phyloP scores from a whole-genome alignment of 78 protist genomes.

The slime mould (Dictyostelium discoideum) region dicty_2.7 NC_007088.5:6970501-6971000 shows the following conservation, averaged over 20 bases:
- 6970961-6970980: slow-evolving; percentile 71
- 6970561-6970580: not conserved
- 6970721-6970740: slow-evolving; percentile 66
- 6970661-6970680: not conserved
- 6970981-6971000: slow-evolving; percentile 37
- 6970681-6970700: not conserved
- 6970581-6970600: slow-evolving; percentile 17
- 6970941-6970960: slow-evolving; percentile 29
- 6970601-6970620: not conserved
- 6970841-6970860: slow-evolving; percentile 66
- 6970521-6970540: slow-evolving; percentile 18
- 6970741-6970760: slow-evolving; percentile 33
- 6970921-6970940: not conserved
- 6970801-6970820: slow-evolving; percentile 62
- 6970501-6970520: slow-evolving; percentile 57
- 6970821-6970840: not conserved
- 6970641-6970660: not conserved
- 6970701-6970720: slow-evolving; percentile 12
- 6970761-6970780: slow-evolving; percentile 30
- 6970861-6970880: slow-evolving; percentile 36
- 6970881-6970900: slow-evolving; percentile 79
- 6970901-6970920: slow-evolving; percentile 60
- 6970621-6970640: not conserved
- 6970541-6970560: slow-evolving; percentile 11
- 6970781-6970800: slow-evolving; percentile 21